These are phyloP conservation scores for Wickerhamiella lipophila DNA, from an alignment of 805 yeast genomes.

Conservation along the genomic window DNA sequence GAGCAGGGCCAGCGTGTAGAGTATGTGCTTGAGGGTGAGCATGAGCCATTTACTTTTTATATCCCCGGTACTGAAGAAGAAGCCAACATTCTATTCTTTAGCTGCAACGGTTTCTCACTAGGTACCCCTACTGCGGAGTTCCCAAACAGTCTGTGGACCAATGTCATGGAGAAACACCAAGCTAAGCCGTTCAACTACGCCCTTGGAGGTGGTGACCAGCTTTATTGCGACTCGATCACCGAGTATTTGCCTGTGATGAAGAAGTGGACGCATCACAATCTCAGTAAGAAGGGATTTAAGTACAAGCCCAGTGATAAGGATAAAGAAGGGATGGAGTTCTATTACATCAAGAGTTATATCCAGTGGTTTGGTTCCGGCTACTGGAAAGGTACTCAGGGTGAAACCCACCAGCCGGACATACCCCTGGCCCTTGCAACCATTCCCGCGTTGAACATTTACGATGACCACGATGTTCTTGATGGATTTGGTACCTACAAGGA, in stretches of 20 bases:
- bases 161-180: constrained; percentile 59
- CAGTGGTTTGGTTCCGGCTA: constrained; percentile 86
- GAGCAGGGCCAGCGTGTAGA: constrained; percentile 47
- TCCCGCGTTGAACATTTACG: constrained; percentile 76
- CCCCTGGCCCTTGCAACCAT: constrained; percentile 71
- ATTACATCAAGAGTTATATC: constrained; percentile 60
- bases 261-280: constrained; percentile 50
- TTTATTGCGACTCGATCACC: constrained; percentile 76
- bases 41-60: constrained; percentile 47
- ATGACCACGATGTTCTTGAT: constrained; percentile 94
- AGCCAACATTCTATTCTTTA: constrained; percentile 71
- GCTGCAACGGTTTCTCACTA: constrained; percentile 85
- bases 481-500: constrained; percentile 87
- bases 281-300: constrained; percentile 25
- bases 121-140: constrained; percentile 53
- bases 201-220: constrained; percentile 97
- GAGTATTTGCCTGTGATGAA: constrained; percentile 32
- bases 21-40: constrained; percentile 42
- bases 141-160: constrained; percentile 74
- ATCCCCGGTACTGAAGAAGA: constrained; percentile 52
- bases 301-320: constrained; percentile 30
- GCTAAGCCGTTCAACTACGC: constrained; percentile 70
- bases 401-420: constrained; percentile 51
- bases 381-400: constrained; percentile 61
- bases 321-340: constrained; percentile 43